Base-by-base conservation (phyloP, 495 filamentous ascomycete species). In the Penicillium subrubescens region DNA sequence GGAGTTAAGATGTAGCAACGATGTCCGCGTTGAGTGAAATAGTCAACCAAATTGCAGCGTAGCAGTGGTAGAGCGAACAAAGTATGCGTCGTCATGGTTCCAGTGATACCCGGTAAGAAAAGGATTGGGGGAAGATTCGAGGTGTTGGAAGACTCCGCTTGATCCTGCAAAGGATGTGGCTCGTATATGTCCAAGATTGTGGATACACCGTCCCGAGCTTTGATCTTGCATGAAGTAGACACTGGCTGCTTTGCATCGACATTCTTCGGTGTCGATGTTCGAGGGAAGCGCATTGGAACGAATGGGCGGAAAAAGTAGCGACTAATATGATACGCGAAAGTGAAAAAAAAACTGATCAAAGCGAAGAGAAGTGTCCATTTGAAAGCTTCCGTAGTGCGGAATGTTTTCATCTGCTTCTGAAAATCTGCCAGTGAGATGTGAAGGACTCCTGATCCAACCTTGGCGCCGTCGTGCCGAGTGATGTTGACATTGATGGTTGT, bases 401-500 rank as follows among this genome's bases (percentile, higher is more conserved):
- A 79, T 25, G 85, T 88, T 56, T 80, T 67, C 50, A 89, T 75
- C 68, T 91, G 85, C 11, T 79, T 81, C 7, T 81, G 46, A 62
- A 90, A 90, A 58, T 89, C 84, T 11, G 59, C 62, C 15, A 77
- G 72, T 41, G 81, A 74, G 59, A 91, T 88, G 60, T 82, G 76
- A 76, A 90, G 79, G 33, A 87, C 85, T 25, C 88, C 87, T 61
- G 81, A 79, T 41, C 85, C 89, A 51, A 89, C 68, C 4, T 82
- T 72, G 10, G 73, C 67, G 14, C 81, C 79, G 50, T 82, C 74
- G 35, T 44, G 67, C 50, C 64, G 70, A 2, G 71, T 77, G 39
- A 84, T 68, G 11, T 79, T 86, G 51, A 87, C 82, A 60, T 89
- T 88, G 14, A 90, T 79, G 1, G 87, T 89, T 21, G 84, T 87